phyloP scores from a whole-genome alignment of 805 yeast genomes.

The Kuraishia piskuri region DNA sequence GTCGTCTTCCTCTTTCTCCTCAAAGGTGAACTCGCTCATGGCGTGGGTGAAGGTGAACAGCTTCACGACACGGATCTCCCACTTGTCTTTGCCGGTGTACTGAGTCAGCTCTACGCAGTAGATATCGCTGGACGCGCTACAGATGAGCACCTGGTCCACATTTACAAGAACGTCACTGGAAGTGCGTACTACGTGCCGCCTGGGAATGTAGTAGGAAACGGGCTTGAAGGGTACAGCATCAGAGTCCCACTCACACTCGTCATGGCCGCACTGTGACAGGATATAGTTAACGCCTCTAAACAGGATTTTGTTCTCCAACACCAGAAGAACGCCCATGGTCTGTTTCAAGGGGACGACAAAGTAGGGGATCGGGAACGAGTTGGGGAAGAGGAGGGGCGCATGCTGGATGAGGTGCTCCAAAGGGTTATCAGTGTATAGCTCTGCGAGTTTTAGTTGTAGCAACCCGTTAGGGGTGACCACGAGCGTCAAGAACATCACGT shows the following conservation, averaged over 20 bases:
- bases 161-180: conserved; percentile 7
- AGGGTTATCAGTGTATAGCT: conserved; percentile 10
- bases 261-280: conserved; percentile 18
- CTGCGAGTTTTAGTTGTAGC: conserved; percentile 15
- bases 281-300: conserved; percentile 17
- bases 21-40: neutral
- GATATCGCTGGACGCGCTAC: conserved; percentile 12
- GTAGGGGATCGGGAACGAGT: conserved; percentile 18
- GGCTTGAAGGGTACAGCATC: conserved; percentile 3
- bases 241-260: conserved; percentile 11
- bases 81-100: conserved; percentile 9
- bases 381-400: conserved; percentile 14
- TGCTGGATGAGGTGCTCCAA: conserved; percentile 11
- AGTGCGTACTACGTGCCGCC: conserved; percentile 9
- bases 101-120: conserved; percentile 18
- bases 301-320: conserved; percentile 15
- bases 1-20: neutral
- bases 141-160: conserved; percentile 21
- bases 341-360: conserved; percentile 16
- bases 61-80: conserved; percentile 10
- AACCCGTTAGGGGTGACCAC: conserved; percentile 14
- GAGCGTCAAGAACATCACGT: conserved; percentile 15
- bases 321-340: conserved; percentile 16
- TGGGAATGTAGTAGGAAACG: conserved; percentile 18
- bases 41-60: conserved; percentile 11